Conservation (phyloP, 78 protist genomes). For the Dictyostelium discoideum region dicty_2.7 NC_007088.5:4014001-4014500, state of each 20-base stretch:
- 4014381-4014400: neutral
- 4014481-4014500: neutral
- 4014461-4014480: neutral
- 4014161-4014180: neutral
- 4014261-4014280: neutral
- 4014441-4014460: neutral
- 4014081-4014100: neutral
- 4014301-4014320: neutral
- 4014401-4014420: neutral
- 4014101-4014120: neutral
- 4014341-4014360: neutral
- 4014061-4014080: neutral
- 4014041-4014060: neutral
- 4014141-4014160: neutral
- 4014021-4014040: neutral
- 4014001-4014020: neutral
- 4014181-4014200: neutral
- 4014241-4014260: neutral
- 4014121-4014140: neutral
- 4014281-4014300: slow-evolving; percentile 1
- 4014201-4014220: neutral
- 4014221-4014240: neutral
- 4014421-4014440: neutral
- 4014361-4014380: neutral
- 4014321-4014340: neutral